phyloP scores from a whole-genome alignment of 352 stramenopile species.

The Phytophthora lateralis region DNA sequence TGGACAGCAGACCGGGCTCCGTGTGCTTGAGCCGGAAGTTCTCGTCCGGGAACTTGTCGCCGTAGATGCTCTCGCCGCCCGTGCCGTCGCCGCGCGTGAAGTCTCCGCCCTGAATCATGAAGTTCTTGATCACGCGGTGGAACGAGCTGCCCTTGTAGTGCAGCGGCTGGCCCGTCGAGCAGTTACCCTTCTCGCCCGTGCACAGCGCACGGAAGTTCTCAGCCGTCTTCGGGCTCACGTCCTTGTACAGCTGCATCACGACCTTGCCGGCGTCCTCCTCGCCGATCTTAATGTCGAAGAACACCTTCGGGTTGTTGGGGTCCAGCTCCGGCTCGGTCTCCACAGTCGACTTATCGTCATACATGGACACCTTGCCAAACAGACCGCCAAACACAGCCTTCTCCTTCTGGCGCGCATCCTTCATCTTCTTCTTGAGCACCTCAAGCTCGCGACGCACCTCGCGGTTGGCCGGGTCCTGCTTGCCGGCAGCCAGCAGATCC shows the following conservation, averaged over 20 bases:
- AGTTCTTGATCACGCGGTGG: constrained; percentile 97
- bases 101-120: constrained; percentile 96
- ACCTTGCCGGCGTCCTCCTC: constrained; percentile 88
- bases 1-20: constrained; percentile 94
- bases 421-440: constrained; percentile 84
- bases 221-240: constrained; percentile 96
- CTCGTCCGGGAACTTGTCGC: constrained; percentile 96
- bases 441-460: constrained; percentile 83
- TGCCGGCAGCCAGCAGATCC: constrained; percentile 81
- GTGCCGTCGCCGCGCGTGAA: constrained; percentile 96
- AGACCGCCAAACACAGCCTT: constrained; percentile 96
- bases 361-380: constrained; percentile 97
- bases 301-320: constrained; percentile 96
- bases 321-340: constrained; percentile 62
- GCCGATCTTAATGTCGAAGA: constrained; percentile 97
- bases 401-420: constrained; percentile 94
- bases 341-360: constrained; percentile 95
- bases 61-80: constrained; percentile 94
- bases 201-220: constrained; percentile 99
- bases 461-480: constrained; percentile 82
- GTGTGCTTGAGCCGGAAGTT: constrained; percentile 99
- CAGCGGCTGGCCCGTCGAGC: constrained; percentile 82
- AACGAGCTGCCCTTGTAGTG: constrained; percentile 98
- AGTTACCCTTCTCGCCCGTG: constrained; percentile 96
- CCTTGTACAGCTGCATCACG: constrained; percentile 96